Conservation (phyloP, 345 rosid species). For the Isatis tinctoria region DNA sequence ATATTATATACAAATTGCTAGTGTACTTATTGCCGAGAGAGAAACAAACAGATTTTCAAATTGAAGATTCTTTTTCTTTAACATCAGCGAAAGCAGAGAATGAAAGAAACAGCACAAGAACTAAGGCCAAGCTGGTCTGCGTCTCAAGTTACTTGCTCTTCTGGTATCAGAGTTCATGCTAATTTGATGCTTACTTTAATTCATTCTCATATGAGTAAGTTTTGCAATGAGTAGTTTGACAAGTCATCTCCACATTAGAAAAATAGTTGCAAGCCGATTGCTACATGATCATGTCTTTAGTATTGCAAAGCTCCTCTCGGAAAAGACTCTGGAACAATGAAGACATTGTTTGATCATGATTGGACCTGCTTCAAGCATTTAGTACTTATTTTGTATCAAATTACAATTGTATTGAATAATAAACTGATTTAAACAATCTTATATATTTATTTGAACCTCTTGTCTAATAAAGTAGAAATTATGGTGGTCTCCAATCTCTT, state of each 20-base stretch:
- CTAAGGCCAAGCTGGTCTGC: not conserved
- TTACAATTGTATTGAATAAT: not conserved
- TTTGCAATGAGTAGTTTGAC: constrained; percentile 27
- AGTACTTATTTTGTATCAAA: no score
- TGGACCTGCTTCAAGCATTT: no score
- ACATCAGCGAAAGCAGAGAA: constrained; percentile 6
- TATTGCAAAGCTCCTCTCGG: constrained; percentile 47
- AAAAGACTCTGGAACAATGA: not conserved
- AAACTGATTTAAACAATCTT: not conserved
- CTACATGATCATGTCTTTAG: constrained; percentile 36
- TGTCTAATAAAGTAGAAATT: not conserved
- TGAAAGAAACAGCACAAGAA: no score
- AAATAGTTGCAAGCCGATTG: constrained; percentile 51
- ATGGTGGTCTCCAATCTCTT: not conserved
- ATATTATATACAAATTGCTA: constrained; percentile 2
- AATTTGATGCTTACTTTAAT: not conserved
- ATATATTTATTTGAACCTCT: not conserved
- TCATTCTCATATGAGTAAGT: not conserved
- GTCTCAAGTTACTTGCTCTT: no score
- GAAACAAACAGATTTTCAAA: not conserved
- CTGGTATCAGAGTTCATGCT: no score
- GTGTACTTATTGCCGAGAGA: not conserved
- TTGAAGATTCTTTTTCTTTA: not conserved
- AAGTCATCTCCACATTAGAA: constrained; percentile 70
- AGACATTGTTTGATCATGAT: not conserved